phyloP scores from a whole-genome alignment of 2,329 filamentous ascomycete genomes.

The Colletotrichum tanaceti region DNA sequence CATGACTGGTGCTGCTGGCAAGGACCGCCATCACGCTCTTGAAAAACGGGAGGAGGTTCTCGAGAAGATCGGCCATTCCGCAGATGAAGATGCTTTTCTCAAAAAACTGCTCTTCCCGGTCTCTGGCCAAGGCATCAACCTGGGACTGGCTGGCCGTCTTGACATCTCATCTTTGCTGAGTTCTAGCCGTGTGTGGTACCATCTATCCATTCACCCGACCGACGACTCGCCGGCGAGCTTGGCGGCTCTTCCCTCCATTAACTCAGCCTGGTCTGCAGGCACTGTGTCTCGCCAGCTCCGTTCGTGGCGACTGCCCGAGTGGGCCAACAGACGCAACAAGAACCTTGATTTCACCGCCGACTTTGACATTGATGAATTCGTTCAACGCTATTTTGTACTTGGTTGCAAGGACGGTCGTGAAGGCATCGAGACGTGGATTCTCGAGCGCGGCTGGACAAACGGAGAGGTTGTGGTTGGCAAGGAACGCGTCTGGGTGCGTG shows the following conservation, averaged over 20 bases:
- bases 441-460: constrained; percentile 98
- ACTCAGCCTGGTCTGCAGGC: constrained; percentile 92
- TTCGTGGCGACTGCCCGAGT: constrained; percentile 93
- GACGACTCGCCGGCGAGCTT: constrained; percentile 84
- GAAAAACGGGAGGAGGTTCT: constrained; percentile 86
- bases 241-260: constrained; percentile 76
- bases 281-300: constrained; percentile 92
- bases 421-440: constrained; percentile 91
- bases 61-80: constrained; percentile 86
- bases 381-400: constrained; percentile 81
- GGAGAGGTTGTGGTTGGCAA: constrained; percentile 92
- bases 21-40: constrained; percentile 80
- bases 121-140: constrained; percentile 79
- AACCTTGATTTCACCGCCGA: constrained; percentile 96
- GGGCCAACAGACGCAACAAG: constrained; percentile 93
- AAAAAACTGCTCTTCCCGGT: constrained; percentile 84
- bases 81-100: constrained; percentile 85
- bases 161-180: constrained; percentile 79
- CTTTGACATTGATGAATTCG: constrained; percentile 94
- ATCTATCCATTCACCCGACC: constrained; percentile 89
- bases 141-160: constrained; percentile 82
- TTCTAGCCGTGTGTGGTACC: constrained; percentile 94
- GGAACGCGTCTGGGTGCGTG: constrained; percentile 95
- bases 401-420: constrained; percentile 92
- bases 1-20: constrained; percentile 71